Percentiles rank a stretch among this genome's conserved stretches.
Conservation (phyloP, 305 asterid species). For the Fraxinus sp. region DNA sequence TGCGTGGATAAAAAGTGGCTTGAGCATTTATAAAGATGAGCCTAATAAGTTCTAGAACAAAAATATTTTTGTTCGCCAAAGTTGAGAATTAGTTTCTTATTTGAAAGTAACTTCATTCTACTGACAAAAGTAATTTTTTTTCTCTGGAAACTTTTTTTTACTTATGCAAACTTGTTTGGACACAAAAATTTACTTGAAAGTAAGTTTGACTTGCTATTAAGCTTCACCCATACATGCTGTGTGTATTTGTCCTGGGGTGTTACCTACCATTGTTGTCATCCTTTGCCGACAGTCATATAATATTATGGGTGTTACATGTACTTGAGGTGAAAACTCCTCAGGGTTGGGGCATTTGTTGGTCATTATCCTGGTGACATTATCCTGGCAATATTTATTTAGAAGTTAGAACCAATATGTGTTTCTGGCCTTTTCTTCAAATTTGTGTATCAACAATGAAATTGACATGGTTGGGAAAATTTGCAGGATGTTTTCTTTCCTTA, state of each 20-base stretch:
- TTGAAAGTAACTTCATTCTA: not conserved
- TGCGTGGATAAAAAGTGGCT: not conserved
- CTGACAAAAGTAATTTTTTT: not conserved
- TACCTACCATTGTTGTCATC: not conserved
- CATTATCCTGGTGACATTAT: not conserved
- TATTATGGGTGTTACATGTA: not conserved
- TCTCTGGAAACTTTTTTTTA: not conserved
- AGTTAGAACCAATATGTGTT: not conserved
- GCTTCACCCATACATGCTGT: not conserved
- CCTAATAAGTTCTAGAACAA: not conserved
- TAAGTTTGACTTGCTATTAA: not conserved
- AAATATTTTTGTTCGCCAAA: not conserved
- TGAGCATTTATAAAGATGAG: not conserved
- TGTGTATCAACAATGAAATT: conserved; percentile 6
- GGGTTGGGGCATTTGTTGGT: not conserved
- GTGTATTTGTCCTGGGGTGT: not conserved
- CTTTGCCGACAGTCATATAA: not conserved
- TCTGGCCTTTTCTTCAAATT: not conserved
- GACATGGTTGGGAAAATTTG: conserved; percentile 14
- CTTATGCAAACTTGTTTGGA: not conserved
- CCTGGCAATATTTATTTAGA: not conserved
- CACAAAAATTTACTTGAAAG: not conserved
- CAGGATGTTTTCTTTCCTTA: conserved; percentile 27
- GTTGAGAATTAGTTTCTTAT: not conserved
- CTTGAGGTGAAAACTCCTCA: not conserved